phyloP scores from a whole-genome alignment of 306 rosid species.

The Coriaria nepalensis region DNA sequence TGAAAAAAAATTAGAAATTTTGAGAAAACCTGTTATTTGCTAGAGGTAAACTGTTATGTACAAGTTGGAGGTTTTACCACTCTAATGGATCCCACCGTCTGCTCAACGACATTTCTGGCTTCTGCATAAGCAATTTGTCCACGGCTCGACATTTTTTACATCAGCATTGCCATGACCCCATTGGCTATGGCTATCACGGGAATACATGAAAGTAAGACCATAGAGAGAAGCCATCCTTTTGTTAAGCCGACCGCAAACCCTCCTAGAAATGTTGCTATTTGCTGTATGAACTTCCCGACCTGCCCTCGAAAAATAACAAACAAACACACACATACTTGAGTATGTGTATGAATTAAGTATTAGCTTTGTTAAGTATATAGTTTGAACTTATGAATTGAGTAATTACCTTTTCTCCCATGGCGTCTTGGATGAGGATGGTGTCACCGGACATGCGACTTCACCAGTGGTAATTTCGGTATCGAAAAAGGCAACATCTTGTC shows the following conservation, averaged over 20 bases:
- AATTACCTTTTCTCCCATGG: neutral
- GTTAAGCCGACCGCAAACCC: constrained; percentile 52
- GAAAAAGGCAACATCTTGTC: constrained; percentile 10
- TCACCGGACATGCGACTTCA: constrained; percentile 8
- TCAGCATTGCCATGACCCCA: constrained; percentile 21
- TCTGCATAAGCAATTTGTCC: constrained; percentile 81
- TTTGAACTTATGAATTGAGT: too few relatives aligned
- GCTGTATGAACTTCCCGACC: constrained; percentile 88
- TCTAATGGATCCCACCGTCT: constrained; percentile 69
- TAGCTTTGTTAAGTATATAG: too few relatives aligned
- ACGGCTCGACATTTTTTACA: constrained; percentile 57
- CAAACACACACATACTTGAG: too few relatives aligned
- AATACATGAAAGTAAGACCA: constrained; percentile 47
- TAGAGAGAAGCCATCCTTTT: constrained; percentile 61
- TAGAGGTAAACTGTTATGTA: neutral
- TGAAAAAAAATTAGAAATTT: constrained; percentile 2
- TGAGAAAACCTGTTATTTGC: constrained; percentile 2
- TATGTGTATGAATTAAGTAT: too few relatives aligned
- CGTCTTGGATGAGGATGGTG: constrained; percentile 2
- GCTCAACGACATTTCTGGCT: constrained; percentile 77
- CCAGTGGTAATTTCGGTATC: constrained; percentile 5
- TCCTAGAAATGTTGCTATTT: constrained; percentile 48
- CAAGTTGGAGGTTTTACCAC: constrained; percentile 36
- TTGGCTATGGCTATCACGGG: constrained; percentile 46
- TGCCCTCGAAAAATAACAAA: constrained; percentile 4